Base-by-base conservation (phyloP, 2,329 filamentous ascomycete genomes). In the Aspergillus puulaauensis region DNA sequence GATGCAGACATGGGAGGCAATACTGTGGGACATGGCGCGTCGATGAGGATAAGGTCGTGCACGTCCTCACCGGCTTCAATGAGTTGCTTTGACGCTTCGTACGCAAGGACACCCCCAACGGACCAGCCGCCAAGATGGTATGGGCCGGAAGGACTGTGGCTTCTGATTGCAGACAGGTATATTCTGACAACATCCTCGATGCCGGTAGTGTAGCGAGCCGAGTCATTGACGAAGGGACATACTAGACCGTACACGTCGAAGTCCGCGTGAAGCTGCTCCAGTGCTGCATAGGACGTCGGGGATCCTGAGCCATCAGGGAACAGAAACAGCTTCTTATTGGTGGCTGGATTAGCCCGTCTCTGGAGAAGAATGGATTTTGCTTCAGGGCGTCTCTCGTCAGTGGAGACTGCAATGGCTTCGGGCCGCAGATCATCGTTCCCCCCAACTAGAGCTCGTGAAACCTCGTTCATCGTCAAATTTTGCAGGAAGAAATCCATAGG, bases 101-200 rank as follows among this genome's bases (percentile, higher is more conserved):
- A 89, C 31, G 86, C 85, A 54, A 86, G 84, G 37, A 89, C 84
- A 39, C 87, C 87, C 9, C 88, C 88, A 1, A 86, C 87, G 21
- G 83, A 88, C 88, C 87, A 90, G 19, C 88, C 88, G 6, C 83
- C 81, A 1, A 90, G 70, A 39, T 80, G 77, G 70, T 89, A 89
- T 0, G 86, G 85, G 0, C 73, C 72, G 2, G 19, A 19, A 19
- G 19, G 19, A 19, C 5, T 69, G 62, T 2, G 75, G 69, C 57
- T 79, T 6, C 68, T 70, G 44, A 79, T 68, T 43, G 75, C 75
- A 6, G 40, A 46, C 12, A 73, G 27, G 54, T 69, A 77, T 15
- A 52, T 52, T 3, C 49, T 45, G 0, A 66, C 60, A 2, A 73
- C 50, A 3, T 63, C 60, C 15, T 64, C 50, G 24, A 75, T 51